Evolutionary conservation across 108 stramenopile genomes (phyloP).

Genomic region (Schizochytrium sp.): DNA sequence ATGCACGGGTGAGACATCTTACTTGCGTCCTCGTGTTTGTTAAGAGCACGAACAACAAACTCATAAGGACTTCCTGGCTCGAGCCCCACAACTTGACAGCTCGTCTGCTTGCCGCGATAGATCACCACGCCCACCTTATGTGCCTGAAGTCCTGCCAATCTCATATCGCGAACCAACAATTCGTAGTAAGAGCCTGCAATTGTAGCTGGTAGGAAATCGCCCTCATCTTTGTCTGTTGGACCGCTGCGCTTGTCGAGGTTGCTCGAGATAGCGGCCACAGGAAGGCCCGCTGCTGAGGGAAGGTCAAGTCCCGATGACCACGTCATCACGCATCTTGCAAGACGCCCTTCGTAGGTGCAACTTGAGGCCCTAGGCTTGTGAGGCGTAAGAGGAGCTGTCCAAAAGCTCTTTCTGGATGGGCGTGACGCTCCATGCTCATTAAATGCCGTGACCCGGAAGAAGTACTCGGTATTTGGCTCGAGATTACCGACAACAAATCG

Average conservation of each 20-base stretch:
- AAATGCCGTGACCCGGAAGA: background rate
- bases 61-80: background rate
- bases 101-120: background rate
- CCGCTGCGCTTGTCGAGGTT: background rate
- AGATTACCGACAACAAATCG: background rate
- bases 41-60: background rate
- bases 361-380: background rate
- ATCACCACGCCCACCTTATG: background rate
- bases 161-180: background rate
- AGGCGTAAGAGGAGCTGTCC: background rate
- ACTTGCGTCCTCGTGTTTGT: background rate
- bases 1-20: background rate
- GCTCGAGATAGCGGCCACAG: background rate
- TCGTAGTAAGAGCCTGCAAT: background rate
- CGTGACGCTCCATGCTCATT: background rate
- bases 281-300: background rate
- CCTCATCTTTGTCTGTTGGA: background rate
- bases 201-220: background rate
- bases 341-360: background rate
- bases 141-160: background rate
- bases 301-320: background rate
- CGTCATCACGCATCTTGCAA: background rate
- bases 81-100: background rate
- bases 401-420: background rate
- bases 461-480: background rate